A percentile compares a stretch with the other conserved stretches of the same genome.
phyloP scores from a whole-genome alignment of 2,329 filamentous ascomycete species.

The Exophiala sp. region DNA sequence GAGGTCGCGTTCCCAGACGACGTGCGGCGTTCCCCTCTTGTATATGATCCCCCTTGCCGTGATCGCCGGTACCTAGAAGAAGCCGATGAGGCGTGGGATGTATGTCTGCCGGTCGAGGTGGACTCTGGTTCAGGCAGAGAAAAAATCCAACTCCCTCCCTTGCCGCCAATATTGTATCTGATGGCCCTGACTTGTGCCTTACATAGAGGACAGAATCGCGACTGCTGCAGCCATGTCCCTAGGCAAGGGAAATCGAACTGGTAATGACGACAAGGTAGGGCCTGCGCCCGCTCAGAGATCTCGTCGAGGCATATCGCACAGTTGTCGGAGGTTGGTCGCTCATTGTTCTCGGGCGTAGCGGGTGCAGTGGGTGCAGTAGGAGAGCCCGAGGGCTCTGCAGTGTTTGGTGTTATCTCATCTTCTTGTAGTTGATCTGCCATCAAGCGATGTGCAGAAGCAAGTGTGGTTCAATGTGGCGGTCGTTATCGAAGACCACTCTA shows the following conservation, averaged over 20 bases:
- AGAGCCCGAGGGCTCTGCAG: slow-evolving; percentile 7
- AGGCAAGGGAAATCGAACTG: slow-evolving; percentile 86
- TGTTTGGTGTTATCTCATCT: slow-evolving; percentile 9
- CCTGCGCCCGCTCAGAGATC: slow-evolving; percentile 67
- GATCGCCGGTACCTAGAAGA: slow-evolving; percentile 11
- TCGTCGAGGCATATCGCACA: slow-evolving; percentile 86
- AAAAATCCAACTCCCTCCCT: slow-evolving; percentile 24
- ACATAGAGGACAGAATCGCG: slow-evolving; percentile 76
- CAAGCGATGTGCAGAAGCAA: slow-evolving; percentile 1
- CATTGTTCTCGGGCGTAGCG: background rate
- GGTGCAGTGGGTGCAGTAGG: background rate
- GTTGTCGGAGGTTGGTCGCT: slow-evolving; percentile 12
- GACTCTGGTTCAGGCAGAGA: slow-evolving; percentile 32
- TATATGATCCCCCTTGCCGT: slow-evolving; percentile 6
- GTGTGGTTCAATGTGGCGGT: slow-evolving; percentile 2
- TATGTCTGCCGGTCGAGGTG: slow-evolving; percentile 3
- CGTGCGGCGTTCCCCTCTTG: slow-evolving; percentile 13
- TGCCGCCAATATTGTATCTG: slow-evolving; percentile 58
- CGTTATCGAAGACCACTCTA: background rate
- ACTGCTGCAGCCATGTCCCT: slow-evolving; percentile 72
- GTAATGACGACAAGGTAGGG: slow-evolving; percentile 72
- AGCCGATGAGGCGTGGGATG: background rate
- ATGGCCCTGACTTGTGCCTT: slow-evolving; percentile 57
- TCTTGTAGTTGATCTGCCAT: slow-evolving; percentile 12
- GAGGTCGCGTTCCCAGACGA: slow-evolving; percentile 18